Percentiles rank a stretch among this genome's conserved stretches.
phyloP scores from a whole-genome alignment of 495 filamentous ascomycete species.

The Chaetomium tenue region DNA sequence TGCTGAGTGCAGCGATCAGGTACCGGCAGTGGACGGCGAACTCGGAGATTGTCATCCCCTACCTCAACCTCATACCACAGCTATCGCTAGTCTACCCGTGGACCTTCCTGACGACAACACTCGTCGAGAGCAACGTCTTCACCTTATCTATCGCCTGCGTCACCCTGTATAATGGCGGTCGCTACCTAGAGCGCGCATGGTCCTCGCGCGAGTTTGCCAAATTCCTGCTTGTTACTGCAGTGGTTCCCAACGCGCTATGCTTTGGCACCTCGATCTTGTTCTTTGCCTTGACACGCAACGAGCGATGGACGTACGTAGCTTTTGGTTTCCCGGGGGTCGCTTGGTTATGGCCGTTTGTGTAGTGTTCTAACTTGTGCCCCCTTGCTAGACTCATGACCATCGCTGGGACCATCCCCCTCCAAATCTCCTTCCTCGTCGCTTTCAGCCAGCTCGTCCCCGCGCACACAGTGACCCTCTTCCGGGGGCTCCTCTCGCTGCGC shows the following conservation, averaged over 20 bases:
- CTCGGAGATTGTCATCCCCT: conserved; percentile 68
- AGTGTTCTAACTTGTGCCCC: conserved; percentile 21
- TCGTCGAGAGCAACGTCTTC: conserved; percentile 92
- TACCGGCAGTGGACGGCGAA: conserved; percentile 60
- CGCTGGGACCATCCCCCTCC: conserved; percentile 82
- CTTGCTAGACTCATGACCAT: conserved; percentile 66
- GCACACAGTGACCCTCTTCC: conserved; percentile 93
- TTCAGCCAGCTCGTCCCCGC: conserved; percentile 98
- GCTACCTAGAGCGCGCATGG: conserved; percentile 96
- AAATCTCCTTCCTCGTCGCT: conserved; percentile 92
- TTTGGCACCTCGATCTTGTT: conserved; percentile 70
- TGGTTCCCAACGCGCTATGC: conserved; percentile 76
- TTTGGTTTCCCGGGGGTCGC: neutral
- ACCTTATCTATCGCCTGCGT: conserved; percentile 74
- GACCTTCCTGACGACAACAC: conserved; percentile 81
- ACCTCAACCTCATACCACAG: conserved; percentile 81
- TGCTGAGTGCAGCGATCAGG: conserved; percentile 76
- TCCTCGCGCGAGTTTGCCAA: conserved; percentile 88
- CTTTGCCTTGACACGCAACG: conserved; percentile 66
- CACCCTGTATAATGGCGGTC: conserved; percentile 88
- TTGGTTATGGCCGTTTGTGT: neutral
- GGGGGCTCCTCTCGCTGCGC: conserved; percentile 81
- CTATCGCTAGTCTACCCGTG: conserved; percentile 84
- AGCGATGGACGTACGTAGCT: conserved; percentile 63
- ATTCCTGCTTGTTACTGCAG: conserved; percentile 72